phyloP scores from a whole-genome alignment of 164 flowering plant genomes.

The Kingdonia uniflora region DNA sequence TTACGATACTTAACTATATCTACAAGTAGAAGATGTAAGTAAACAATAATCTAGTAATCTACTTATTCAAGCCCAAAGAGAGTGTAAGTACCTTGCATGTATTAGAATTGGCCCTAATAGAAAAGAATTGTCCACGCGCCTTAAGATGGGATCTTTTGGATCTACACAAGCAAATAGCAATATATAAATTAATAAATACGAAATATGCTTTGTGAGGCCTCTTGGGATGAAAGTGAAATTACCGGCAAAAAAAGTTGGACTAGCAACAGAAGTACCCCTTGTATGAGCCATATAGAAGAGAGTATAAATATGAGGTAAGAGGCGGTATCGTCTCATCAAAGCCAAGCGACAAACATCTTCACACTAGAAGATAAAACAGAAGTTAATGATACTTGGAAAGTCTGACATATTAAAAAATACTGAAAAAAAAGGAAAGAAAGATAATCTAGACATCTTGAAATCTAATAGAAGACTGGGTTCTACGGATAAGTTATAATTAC shows the following conservation, averaged over 20 bases:
- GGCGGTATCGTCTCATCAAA: conserved; percentile 73
- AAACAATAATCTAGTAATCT: too few species aligned
- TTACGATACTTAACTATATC: too few species aligned
- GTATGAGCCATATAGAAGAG: conserved; percentile 82
- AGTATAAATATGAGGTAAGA: conserved; percentile 75
- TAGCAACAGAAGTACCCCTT: conserved; percentile 66
- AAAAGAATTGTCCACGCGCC: conserved; percentile 67
- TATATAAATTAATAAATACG: too few species aligned
- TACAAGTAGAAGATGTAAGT: too few species aligned
- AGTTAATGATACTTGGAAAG: neutral
- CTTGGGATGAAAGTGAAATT: conserved; percentile 5
- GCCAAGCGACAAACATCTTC: conserved; percentile 96
- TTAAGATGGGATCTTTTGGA: conserved; percentile 64
- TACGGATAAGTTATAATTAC: too few species aligned
- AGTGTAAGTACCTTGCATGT: conserved; percentile 52
- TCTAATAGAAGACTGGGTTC: too few species aligned
- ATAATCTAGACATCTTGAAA: too few species aligned
- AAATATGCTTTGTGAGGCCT: too few species aligned
- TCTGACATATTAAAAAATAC: too few species aligned
- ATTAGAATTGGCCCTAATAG: conserved; percentile 77
- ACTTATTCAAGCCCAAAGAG: neutral
- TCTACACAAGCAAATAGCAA: conserved; percentile 35
- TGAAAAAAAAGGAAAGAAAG: too few species aligned
- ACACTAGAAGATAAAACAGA: conserved; percentile 34
- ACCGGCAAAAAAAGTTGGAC: conserved; percentile 91